Base-by-base conservation (phyloP, 1,284 basidiomycete genomes). In the Fistulinella cinereoalba region DNA sequence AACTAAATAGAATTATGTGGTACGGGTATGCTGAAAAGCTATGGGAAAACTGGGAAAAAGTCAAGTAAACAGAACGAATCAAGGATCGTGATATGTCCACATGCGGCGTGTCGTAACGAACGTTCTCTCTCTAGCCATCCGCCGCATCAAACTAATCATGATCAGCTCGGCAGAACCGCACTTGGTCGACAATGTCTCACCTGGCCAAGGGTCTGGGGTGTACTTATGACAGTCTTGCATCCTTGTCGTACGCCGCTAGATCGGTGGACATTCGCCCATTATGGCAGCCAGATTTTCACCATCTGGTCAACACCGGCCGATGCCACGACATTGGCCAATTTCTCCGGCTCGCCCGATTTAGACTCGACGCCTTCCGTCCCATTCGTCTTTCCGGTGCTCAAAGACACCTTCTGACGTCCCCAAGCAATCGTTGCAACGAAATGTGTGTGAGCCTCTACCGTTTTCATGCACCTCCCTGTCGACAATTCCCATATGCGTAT, bases 401-500 rank as follows among this genome's bases (percentile, higher is more conserved):
- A 48, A 18, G 66, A 67, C 22, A 64, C 53, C 48, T 43, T 66
- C 29, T 85, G 80, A 37, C 87, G 73, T 8, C 88, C 90, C 90
- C 90, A 93, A 6, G 83, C 74, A 52, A 92, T 76, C n/a, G 81
- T 84, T 22, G 85, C 82, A 4, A 92, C 85, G 60, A 96, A 95
- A 61, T 92, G 91, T 3, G 76, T 77, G 64, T 95, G 92, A 1
- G 90, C 91, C 52, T 94, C 89, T 37, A 95, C 76, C 32, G 82
- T 88, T 69, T 89, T 91, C 55, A 83, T 73, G 60, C 89, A 89
- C 50, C 92, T 79, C 2, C 90, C 87, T 3, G 85, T 88, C 29
- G 77, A 74, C 31, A 96, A 71, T 55, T 96, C 92, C 92, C 92
- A 96, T 13, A 93, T 76, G 9, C 89, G 81, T 58, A 95, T 81